A percentile compares a stretch with the other conserved stretches of the same genome.
Evolutionary conservation across 345 rosid species (phyloP).

Genomic region (Salix koriyanagi): DNA sequence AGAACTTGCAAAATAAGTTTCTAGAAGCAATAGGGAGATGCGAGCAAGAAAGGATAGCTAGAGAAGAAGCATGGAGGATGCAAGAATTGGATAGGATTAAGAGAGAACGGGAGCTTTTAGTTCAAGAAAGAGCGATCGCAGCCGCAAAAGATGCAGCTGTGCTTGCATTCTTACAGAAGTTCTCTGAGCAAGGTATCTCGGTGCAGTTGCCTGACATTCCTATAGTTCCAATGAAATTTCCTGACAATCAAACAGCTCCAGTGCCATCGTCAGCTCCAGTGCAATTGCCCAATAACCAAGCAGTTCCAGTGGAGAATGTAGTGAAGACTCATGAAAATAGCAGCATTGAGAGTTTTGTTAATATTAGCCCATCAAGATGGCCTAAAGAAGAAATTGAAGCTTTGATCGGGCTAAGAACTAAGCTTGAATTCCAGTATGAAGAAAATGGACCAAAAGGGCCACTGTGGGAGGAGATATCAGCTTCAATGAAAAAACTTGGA

Average conservation of each 20-base stretch:
- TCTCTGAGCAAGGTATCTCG: constrained; percentile 18
- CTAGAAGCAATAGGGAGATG: constrained; percentile 25
- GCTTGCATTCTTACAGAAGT: constrained; percentile 27
- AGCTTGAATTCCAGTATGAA: constrained; percentile 25
- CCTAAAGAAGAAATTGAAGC: constrained; percentile 35
- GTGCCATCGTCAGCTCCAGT: neutral
- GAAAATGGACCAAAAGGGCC: constrained; percentile 28
- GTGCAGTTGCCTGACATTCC: constrained; percentile 14
- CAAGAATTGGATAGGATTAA: constrained; percentile 33
- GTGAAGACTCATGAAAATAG: constrained; percentile 5
- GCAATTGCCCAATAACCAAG: neutral
- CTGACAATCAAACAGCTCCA: constrained; percentile 3
- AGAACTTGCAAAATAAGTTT: constrained; percentile 26
- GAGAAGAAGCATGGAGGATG: constrained; percentile 33
- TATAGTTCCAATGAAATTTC: constrained; percentile 3
- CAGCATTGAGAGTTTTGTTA: constrained; percentile 8
- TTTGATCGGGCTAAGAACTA: constrained; percentile 22
- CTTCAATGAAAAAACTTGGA: constrained; percentile 25
- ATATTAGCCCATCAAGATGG: constrained; percentile 26
- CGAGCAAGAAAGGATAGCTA: constrained; percentile 25
- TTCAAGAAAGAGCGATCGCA: constrained; percentile 26
- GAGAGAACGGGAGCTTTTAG: constrained; percentile 22
- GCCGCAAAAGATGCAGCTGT: constrained; percentile 36
- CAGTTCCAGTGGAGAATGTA: constrained; percentile 10
- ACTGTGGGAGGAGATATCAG: constrained; percentile 31